Base-by-base conservation (phyloP, 2,329 filamentous ascomycete genomes). In the Paraphaeosphaeria sporulosa region DNA sequence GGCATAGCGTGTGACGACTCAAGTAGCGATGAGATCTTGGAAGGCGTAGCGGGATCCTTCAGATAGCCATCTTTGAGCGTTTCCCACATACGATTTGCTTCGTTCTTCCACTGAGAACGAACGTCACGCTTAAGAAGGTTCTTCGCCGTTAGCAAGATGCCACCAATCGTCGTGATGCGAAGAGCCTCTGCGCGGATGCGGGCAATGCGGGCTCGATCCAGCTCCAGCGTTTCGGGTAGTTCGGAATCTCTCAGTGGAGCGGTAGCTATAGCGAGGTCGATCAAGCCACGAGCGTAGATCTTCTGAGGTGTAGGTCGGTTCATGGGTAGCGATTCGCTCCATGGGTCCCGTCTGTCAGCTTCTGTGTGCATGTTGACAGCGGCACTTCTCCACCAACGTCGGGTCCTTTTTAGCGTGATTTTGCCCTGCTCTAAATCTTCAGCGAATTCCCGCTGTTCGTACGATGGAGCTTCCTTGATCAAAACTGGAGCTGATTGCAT, bases 81-180 rank as follows among this genome's bases (percentile, higher is more conserved):
- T 1, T 86, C 80, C 81, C 90, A 87, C 64, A 94, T 86, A n/a
- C 91, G 87, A 2, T 83, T 81, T 0, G 90, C 90, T 76, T 94
- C 90, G 25, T 83, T 86, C 76, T 89, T 92, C 92, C 92, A 95
- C 21, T 90, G 87, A 13, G 86, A 86, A 47, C 92, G 87, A 3
- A 93, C 90, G 71, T 94, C 91, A 17, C 92, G 87, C 78, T 93
- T 94, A 34, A 95, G 84, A 8, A 94, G 82, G 67, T 93, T 94
- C 81, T 95, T 95, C 76, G 89, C 90, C 54, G 93, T 92, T 15
- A 94, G 80, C 30, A 94, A 81, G 50, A 94, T 89, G 0, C 91
- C 89, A 1, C 90, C 90, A 3, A 90, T 86, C 1, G 90, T 90
- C 23, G 91, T 86, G 67, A 94, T 89, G 47, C 87, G 85, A 48